Evolutionary conservation across 768 basidiomycete species (phyloP).

Genomic region (Agaricus subrufescens): DNA sequence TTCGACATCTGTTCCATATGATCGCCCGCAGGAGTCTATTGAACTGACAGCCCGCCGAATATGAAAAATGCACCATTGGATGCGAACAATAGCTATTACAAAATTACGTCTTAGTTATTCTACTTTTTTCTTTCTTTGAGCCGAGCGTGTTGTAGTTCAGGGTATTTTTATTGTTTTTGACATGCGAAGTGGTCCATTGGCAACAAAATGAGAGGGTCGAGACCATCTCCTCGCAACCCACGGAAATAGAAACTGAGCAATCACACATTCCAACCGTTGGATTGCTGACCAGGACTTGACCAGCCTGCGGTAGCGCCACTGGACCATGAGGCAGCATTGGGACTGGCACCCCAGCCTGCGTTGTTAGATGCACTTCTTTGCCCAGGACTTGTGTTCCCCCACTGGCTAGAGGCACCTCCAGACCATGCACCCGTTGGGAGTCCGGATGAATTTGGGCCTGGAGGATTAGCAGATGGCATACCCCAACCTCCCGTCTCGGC

Average conservation of each 20-base stretch:
- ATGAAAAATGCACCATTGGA: conserved; percentile 8
- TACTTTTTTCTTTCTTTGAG: neutral
- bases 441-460: conserved; percentile 13
- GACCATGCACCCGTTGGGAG: conserved; percentile 20
- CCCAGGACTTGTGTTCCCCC: conserved; percentile 9
- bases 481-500: conserved; percentile 20
- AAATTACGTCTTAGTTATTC: neutral
- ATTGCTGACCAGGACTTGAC: conserved; percentile 28
- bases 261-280: conserved; percentile 53
- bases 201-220: too few relatives aligned
- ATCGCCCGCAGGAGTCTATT: conserved; percentile 22
- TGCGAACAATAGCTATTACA: neutral
- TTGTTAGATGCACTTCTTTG: conserved; percentile 4
- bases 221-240: too few relatives aligned
- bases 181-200: neutral
- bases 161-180: neutral
- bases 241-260: neutral
- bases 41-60: conserved; percentile 26
- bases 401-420: conserved; percentile 18
- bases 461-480: conserved; percentile 18
- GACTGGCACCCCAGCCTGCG: conserved; percentile 8
- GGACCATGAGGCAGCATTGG: conserved; percentile 6
- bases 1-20: conserved; percentile 3
- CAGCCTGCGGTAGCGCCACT: conserved; percentile 10
- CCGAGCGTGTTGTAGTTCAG: neutral